Evolutionary conservation across 1,284 basidiomycete species (phyloP).

Genomic region (Sanghuangporus weigelae): DNA sequence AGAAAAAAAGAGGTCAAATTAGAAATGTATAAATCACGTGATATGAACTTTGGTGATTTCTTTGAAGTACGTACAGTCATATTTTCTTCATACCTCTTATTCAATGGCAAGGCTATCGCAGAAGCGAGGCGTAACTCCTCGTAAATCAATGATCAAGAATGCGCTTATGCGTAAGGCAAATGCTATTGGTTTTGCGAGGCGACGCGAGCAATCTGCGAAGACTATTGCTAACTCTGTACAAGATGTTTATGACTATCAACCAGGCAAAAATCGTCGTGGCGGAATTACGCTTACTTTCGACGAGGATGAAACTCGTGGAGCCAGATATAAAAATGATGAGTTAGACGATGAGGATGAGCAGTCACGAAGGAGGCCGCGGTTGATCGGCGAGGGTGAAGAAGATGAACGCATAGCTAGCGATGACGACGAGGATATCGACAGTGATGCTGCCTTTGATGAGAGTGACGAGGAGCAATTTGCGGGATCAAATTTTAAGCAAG

Average conservation of each 20-base stretch:
- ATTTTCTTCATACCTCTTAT: background rate
- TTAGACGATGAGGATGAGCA: conserved; percentile 32
- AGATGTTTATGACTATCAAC: conserved; percentile 23
- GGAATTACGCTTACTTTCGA: conserved; percentile 52
- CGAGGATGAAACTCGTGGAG: conserved; percentile 45
- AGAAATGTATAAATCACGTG: conserved; percentile 3
- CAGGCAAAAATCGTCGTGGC: conserved; percentile 22
- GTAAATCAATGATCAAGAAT: background rate
- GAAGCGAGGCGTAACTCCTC: background rate
- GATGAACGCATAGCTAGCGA: conserved; percentile 49
- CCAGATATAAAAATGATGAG: conserved; percentile 32
- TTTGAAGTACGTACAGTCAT: too few relatives aligned
- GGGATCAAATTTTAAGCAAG: conserved; percentile 45
- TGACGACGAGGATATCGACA: conserved; percentile 78
- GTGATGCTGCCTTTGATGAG: conserved; percentile 77
- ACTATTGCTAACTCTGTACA: background rate
- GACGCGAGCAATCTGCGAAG: conserved; percentile 11
- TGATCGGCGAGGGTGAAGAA: conserved; percentile 57
- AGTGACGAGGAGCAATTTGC: conserved; percentile 78
- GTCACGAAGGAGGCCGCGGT: conserved; percentile 37
- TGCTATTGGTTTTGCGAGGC: conserved; percentile 6
- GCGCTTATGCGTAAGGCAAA: background rate
- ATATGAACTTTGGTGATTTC: conserved; percentile 2
- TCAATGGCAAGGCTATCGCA: background rate
- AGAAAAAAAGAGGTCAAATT: background rate